Evolutionary conservation across 768 basidiomycete species (phyloP).

Genomic region (Dendrothele bispora): DNA sequence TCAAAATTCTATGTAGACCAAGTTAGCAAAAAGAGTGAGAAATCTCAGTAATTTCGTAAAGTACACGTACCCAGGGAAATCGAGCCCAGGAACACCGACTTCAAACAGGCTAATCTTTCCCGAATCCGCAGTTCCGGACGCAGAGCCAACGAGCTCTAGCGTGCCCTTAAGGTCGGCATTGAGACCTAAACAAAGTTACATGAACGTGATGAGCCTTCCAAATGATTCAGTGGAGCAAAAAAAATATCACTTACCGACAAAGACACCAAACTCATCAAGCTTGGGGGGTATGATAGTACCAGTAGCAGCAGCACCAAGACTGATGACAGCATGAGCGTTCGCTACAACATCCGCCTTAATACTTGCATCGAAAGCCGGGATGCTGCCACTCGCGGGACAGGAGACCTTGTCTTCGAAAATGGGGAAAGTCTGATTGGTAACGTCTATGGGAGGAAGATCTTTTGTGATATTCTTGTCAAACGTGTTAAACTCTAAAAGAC

Average conservation of each 20-base stretch:
- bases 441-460: not conserved
- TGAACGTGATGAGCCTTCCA: not conserved
- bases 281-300: not conserved
- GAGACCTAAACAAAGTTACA: too few species aligned
- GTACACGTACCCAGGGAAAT: slow-evolving; percentile 18
- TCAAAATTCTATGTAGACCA: not conserved
- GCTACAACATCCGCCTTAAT: not conserved
- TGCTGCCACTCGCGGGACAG: too few species aligned
- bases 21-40: not conserved
- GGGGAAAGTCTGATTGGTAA: not conserved
- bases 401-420: not conserved
- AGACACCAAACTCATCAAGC: not conserved
- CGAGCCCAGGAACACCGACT: slow-evolving; percentile 15
- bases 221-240: not conserved
- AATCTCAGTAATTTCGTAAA: not conserved
- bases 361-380: not conserved
- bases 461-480: not conserved
- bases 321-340: not conserved
- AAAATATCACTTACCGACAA: not conserved
- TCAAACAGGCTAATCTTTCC: slow-evolving; percentile 13
- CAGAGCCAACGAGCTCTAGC: not conserved
- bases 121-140: slow-evolving; percentile 9
- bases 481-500: not conserved
- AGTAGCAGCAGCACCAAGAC: not conserved
- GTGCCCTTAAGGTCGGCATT: not conserved